Base-by-base conservation (phyloP, 169 alveolate species). In the Cryptosporidium muris region DNA sequence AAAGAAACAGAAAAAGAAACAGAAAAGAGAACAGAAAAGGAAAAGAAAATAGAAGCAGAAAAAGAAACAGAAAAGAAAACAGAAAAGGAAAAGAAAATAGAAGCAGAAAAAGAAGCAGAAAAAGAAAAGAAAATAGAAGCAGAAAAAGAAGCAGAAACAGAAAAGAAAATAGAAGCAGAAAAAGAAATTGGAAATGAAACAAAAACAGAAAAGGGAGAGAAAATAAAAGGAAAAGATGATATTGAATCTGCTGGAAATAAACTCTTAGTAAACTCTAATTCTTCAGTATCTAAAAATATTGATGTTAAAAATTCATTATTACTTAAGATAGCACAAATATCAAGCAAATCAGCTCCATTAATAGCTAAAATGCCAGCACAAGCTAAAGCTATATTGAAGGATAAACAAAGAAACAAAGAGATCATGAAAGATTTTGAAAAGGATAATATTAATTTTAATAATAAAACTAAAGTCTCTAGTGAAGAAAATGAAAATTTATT, bases 51-150 rank as follows among this genome's bases (percentile, higher is more conserved):
- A 9, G 16, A 42, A 37, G 16, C 11, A 40, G 36, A 25, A 25
- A 25, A 64, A 7, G 80, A 64, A 42, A 7, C 58, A n/a, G 68
- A 2, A 1, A 2, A 14, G 7, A 2, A 63, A 12, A 12, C 58
- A 34, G 38, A 63, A 42, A n/a, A 63, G 68, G 38, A 63, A 63
- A 63, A 1, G 68, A 63, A 2, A 53, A n/a, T n/a, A n/a, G n/a
- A n/a, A n/a, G n/a, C 25, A n/a, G 64, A 54, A 54, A 54, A 54
- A 54, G 64, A 7, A 8, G n/a, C n/a, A n/a, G n/a, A n/a, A n/a
- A n/a, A n/a, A n/a, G n/a, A n/a, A n/a, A 52, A 52, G 25, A 37
- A 25, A 52, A 52, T n/a, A n/a, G n/a, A n/a, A n/a, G n/a, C 14
- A 52, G 63, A 52, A 52, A 49, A 9, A 9, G n/a, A n/a, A n/a